Evolutionary conservation across 2,329 filamentous ascomycete genomes (phyloP).

Genomic region (Aspergillus texensis): DNA sequence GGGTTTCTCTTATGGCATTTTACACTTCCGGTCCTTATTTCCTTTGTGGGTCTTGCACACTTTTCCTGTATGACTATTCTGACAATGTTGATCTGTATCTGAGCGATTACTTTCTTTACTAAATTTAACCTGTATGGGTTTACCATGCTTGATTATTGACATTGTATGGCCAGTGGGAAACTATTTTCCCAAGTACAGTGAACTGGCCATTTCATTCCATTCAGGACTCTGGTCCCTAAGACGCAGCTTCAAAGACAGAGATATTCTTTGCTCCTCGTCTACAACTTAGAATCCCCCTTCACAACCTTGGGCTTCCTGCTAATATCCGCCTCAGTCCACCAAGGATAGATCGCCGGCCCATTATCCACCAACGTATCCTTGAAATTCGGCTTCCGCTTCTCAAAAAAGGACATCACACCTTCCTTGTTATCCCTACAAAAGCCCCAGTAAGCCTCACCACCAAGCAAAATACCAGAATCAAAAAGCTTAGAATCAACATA

Average conservation of each 20-base stretch:
- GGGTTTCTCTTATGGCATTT: background rate
- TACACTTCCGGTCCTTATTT: background rate
- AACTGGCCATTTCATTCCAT: background rate
- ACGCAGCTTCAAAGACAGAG: background rate
- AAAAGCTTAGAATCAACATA: slow-evolving; percentile 18
- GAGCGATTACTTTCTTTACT: background rate
- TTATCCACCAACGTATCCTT: slow-evolving; percentile 62
- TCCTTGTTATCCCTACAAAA: slow-evolving; percentile 64
- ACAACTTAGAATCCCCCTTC: slow-evolving; percentile 29
- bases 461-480: background rate
- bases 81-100: slow-evolving; percentile 6
- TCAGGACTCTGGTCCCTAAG: background rate
- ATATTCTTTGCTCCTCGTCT: background rate
- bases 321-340: slow-evolving; percentile 65
- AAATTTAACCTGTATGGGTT: background rate
- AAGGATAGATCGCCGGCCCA: slow-evolving; percentile 64
- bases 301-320: slow-evolving; percentile 24
- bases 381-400: slow-evolving; percentile 68
- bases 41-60: background rate
- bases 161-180: background rate
- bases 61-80: slow-evolving; percentile 7
- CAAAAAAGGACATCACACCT: slow-evolving; percentile 68
- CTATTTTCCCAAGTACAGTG: background rate
- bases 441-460: background rate
- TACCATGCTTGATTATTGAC: background rate